Evolutionary conservation across 495 filamentous ascomycete genomes (phyloP).

Genomic region (Penicillium paxilli): DNA sequence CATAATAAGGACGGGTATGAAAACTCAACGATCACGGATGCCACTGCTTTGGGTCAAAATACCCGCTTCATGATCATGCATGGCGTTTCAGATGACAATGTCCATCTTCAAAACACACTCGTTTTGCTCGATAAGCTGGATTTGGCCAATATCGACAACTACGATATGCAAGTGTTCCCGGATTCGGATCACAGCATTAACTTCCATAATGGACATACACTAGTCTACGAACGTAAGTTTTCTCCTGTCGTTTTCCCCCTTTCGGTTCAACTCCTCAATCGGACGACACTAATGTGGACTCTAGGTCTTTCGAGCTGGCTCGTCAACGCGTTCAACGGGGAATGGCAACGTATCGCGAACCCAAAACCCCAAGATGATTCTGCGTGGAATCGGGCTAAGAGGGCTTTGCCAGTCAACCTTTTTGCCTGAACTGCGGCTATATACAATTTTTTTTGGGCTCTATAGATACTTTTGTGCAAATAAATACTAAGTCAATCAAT

Average conservation of each 20-base stretch:
- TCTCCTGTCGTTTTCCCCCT: not conserved
- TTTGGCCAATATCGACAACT: constrained; percentile 82
- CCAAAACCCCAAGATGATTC: constrained; percentile 56
- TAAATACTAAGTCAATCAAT: too few species aligned
- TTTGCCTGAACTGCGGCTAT: not conserved
- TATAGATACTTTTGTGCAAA: too few species aligned
- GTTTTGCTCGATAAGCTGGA: constrained; percentile 86
- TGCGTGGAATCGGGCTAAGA: constrained; percentile 27
- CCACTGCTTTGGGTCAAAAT: constrained; percentile 65
- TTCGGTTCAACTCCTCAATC: too few species aligned
- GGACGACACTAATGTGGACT: constrained; percentile 23
- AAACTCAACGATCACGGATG: constrained; percentile 70
- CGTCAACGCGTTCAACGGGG: constrained; percentile 95
- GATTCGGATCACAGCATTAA: constrained; percentile 95
- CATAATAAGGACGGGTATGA: constrained; percentile 77
- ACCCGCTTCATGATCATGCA: constrained; percentile 93
- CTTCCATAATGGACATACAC: constrained; percentile 89
- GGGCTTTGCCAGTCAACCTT: constrained; percentile 15
- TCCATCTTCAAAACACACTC: constrained; percentile 91
- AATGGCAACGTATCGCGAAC: constrained; percentile 77
- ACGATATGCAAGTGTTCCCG: constrained; percentile 94
- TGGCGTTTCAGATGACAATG: constrained; percentile 92
- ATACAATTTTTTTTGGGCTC: not conserved
- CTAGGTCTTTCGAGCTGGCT: constrained; percentile 89
- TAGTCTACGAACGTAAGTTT: constrained; percentile 94